Evolutionary conservation across 768 basidiomycete genomes (phyloP).

Genomic region (Piloderma croceum): DNA sequence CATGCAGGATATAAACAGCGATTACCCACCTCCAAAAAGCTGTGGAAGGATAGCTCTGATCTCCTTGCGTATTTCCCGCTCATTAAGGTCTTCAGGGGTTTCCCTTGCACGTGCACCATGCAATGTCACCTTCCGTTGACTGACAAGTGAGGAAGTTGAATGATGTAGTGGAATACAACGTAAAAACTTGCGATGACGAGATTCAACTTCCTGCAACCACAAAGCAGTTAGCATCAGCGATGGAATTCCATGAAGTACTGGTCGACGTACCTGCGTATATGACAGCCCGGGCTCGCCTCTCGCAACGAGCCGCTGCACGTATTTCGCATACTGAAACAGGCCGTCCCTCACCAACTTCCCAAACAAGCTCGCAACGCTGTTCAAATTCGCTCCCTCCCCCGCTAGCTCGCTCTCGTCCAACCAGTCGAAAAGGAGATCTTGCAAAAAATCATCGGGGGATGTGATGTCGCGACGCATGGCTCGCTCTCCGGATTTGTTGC

Average conservation of each 20-base stretch:
- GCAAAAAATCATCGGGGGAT: slow-evolving; percentile 57
- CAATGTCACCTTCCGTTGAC: slow-evolving; percentile 64
- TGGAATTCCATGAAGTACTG: not conserved
- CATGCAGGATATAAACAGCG: slow-evolving; percentile 7
- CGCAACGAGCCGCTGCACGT: slow-evolving; percentile 77
- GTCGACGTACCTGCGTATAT: slow-evolving; percentile 43
- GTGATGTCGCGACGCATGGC: slow-evolving; percentile 57
- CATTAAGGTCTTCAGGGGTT: slow-evolving; percentile 65
- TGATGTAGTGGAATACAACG: slow-evolving; percentile 67
- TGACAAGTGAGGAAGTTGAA: slow-evolving; percentile 51
- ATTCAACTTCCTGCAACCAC: slow-evolving; percentile 36
- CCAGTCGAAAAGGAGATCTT: slow-evolving; percentile 80
- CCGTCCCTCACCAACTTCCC: slow-evolving; percentile 66
- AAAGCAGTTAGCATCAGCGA: slow-evolving; percentile 2
- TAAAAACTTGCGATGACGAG: slow-evolving; percentile 66
- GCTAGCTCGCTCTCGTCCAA: slow-evolving; percentile 62
- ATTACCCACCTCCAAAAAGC: slow-evolving; percentile 54
- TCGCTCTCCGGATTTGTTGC: slow-evolving; percentile 54
- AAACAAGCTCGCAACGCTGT: slow-evolving; percentile 60
- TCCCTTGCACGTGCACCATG: slow-evolving; percentile 65
- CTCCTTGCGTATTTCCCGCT: slow-evolving; percentile 67
- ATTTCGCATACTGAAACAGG: slow-evolving; percentile 68
- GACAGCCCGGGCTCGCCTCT: slow-evolving; percentile 64
- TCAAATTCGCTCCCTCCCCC: slow-evolving; percentile 48
- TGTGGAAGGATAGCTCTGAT: slow-evolving; percentile 59